Base-by-base conservation (phyloP, 805 yeast genomes). In the Danielia oregonensis region DNA sequence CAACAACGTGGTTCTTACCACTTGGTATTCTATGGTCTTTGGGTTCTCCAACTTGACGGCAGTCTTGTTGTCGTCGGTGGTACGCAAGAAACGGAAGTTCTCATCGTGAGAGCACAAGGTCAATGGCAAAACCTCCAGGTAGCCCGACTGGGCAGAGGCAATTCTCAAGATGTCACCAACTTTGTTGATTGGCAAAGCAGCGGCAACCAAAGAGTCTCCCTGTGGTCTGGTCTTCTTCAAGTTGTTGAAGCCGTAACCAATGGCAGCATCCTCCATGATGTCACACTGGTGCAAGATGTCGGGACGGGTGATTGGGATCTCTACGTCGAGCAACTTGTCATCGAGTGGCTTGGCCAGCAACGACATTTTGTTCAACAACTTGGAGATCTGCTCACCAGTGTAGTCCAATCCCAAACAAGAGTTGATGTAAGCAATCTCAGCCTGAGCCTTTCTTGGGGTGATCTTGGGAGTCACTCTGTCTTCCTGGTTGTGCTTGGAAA, bases 221-320 rank as follows among this genome's bases (percentile, higher is more conserved):
- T 87, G 75, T 54, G 93, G 86, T 46, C 76, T 76, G 33, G 93
- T 79, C 65, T 82, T 86, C 44, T 74, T 76, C 55, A 93, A 73
- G 58, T 86, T 87, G 66, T 89, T 84, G 72, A 83, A 93, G 38
- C 98, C 99, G 57, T 87, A 93, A 19, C 87, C 94, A 55, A 93
- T 83, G 30, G 96, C 98, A 31, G 91, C 96, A 62, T 93, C 99
- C 65, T 93, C 99, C 95, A 93, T 86, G 48, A 93, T 82, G 65
- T 93, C 99, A 73, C 97, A 91, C 59, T 87, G 95, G 63, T 93
- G 99, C 54, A 93, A 72, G 43, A 93, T 76, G 63, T 93, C 99
- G 8, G 97, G 81, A 70, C 99, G 84, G 24, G 98, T 93, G 53
- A 86, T 82, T 44, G 99, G 99, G 40, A 93, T 78, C 24, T 64